phyloP scores from a whole-genome alignment of 2,329 filamentous ascomycete genomes.

The Trichophyton benhamiae region DNA sequence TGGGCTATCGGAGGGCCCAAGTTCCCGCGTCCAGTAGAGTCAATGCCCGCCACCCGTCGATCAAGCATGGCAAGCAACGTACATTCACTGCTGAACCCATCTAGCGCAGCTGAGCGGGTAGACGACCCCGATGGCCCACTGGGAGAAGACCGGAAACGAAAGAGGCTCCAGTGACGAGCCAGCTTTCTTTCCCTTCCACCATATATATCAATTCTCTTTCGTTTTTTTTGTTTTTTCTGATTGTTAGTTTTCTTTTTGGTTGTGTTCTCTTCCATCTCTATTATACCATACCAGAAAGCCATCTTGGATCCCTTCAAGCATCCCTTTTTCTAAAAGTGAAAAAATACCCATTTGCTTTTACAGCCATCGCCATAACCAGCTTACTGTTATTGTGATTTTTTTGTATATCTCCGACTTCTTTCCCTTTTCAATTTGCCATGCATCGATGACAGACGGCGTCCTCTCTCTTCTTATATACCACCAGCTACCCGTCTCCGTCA shows the following conservation, averaged over 20 bases:
- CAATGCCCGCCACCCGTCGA: conserved; percentile 49
- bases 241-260: background rate
- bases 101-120: conserved; percentile 53
- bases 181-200: background rate
- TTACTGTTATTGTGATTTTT: background rate
- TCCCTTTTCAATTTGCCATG: background rate
- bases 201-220: background rate
- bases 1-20: conserved; percentile 43
- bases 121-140: conserved; percentile 48
- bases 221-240: background rate
- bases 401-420: background rate
- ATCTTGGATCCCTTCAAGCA: background rate
- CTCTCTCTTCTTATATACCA: background rate
- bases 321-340: background rate
- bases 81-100: conserved; percentile 54
- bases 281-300: background rate
- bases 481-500: background rate
- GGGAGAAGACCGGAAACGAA: conserved; percentile 50
- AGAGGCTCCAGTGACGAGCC: conserved; percentile 37
- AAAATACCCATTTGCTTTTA: conserved; percentile 3
- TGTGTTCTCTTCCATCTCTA: background rate
- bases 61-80: conserved; percentile 62
- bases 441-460: background rate
- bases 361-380: background rate
- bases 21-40: conserved; percentile 28